These are phyloP conservation scores for Botrytis fabae DNA, from an alignment of 2,329 filamentous ascomycete species.

Conservation along the genomic window DNA sequence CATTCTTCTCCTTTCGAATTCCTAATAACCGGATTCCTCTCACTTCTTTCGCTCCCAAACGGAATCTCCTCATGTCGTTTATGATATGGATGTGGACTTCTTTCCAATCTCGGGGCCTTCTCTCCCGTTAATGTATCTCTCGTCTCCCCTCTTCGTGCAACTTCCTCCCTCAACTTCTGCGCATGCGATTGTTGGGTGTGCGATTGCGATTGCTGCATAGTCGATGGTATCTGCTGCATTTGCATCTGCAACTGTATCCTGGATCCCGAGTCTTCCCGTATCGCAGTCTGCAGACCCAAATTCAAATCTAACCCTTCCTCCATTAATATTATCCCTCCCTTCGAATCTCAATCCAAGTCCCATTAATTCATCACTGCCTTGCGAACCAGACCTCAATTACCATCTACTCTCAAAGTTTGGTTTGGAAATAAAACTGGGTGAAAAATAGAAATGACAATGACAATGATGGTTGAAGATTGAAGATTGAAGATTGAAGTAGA, in stretches of 20 bases:
- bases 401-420: background rate
- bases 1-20: background rate
- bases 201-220: background rate
- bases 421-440: background rate
- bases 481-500: background rate
- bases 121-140: background rate
- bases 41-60: constrained; percentile 40
- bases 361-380: background rate
- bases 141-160: constrained; percentile 15
- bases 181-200: constrained; percentile 19
- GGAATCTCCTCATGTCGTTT: constrained; percentile 58
- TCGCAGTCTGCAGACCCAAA: background rate
- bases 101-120: constrained; percentile 36
- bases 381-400: background rate
- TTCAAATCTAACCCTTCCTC: background rate
- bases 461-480: background rate
- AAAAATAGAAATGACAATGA: background rate
- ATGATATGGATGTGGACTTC: constrained; percentile 69
- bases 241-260: background rate
- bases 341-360: background rate
- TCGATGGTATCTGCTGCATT: background rate
- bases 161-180: constrained; percentile 22
- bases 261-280: background rate
- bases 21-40: background rate
- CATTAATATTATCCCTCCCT: background rate